phyloP scores from a whole-genome alignment of 2,329 filamentous ascomycete genomes.

The Byssoonygena ceratinophila region DNA sequence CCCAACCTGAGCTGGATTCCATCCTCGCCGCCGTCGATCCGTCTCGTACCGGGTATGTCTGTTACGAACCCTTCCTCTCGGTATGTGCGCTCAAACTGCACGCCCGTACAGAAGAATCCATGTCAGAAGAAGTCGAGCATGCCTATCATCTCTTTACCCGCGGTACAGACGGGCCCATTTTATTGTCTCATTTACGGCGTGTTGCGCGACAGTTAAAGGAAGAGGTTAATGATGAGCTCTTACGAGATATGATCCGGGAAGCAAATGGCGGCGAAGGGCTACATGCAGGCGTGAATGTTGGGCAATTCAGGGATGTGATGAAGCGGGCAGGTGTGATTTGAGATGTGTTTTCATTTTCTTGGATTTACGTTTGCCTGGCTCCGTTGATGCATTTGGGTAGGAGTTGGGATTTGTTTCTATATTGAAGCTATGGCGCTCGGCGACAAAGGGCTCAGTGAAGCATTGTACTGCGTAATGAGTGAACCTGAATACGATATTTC shows the following conservation, averaged over 20 bases:
- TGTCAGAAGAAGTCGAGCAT: constrained; percentile 62
- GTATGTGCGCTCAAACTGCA: constrained; percentile 81
- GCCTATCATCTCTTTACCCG: constrained; percentile 73
- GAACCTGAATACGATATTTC: too few relatives aligned
- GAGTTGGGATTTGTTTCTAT: background rate
- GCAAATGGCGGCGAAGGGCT: constrained; percentile 73
- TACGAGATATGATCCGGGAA: constrained; percentile 91
- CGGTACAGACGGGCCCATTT: constrained; percentile 55
- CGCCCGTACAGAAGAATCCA: constrained; percentile 42
- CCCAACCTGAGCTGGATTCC: constrained; percentile 57
- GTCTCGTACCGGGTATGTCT: constrained; percentile 63
- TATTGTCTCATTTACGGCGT: constrained; percentile 62
- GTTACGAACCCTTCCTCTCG: constrained; percentile 72
- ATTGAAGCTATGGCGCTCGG: constrained; percentile 1
- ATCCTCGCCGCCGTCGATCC: constrained; percentile 78
- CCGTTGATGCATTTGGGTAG: background rate
- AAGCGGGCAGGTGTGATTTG: constrained; percentile 70
- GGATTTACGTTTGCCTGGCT: background rate
- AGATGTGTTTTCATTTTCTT: background rate
- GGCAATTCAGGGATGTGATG: constrained; percentile 84
- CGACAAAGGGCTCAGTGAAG: background rate
- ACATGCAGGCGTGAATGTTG: constrained; percentile 58
- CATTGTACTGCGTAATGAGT: background rate
- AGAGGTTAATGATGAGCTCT: constrained; percentile 67
- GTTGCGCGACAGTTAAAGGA: constrained; percentile 76